These are phyloP conservation scores for Parietaria judaica DNA, from an alignment of 306 rosid species.

Conservation along the genomic window DNA sequence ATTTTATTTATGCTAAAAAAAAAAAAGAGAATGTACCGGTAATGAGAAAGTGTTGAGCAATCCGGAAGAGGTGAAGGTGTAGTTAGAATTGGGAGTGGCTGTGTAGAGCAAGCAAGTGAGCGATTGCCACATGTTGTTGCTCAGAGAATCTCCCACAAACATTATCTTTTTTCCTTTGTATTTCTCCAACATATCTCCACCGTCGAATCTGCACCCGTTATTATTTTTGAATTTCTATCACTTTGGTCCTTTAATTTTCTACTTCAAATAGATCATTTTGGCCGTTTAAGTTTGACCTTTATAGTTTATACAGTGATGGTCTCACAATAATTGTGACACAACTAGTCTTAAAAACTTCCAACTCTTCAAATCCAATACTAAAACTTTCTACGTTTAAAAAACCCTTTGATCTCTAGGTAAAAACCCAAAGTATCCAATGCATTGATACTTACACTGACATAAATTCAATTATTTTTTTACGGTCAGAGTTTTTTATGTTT, in stretches of 20 bases:
- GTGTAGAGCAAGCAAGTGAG: slow-evolving; percentile 54
- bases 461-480: no score
- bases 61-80: slow-evolving; percentile 18
- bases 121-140: slow-evolving; percentile 80
- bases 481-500: no score
- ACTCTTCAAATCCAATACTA: no score
- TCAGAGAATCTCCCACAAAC: slow-evolving; percentile 79
- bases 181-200: slow-evolving; percentile 48
- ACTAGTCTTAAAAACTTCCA: neutral
- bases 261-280: no score
- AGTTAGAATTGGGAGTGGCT: slow-evolving; percentile 41
- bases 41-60: slow-evolving; percentile 31
- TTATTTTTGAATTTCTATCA: no score
- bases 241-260: no score
- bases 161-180: slow-evolving; percentile 50
- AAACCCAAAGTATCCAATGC: no score
- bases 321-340: neutral
- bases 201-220: slow-evolving; percentile 54
- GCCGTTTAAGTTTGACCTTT: no score
- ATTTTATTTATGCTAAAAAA: neutral
- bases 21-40: slow-evolving; percentile 23
- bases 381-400: neutral
- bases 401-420: neutral
- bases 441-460: no score
- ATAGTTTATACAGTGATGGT: no score